Percentiles rank a stretch among this genome's conserved stretches.
Evolutionary conservation across 2,329 filamentous ascomycete species (phyloP).

Genomic region (Celoporthe dispersa): DNA sequence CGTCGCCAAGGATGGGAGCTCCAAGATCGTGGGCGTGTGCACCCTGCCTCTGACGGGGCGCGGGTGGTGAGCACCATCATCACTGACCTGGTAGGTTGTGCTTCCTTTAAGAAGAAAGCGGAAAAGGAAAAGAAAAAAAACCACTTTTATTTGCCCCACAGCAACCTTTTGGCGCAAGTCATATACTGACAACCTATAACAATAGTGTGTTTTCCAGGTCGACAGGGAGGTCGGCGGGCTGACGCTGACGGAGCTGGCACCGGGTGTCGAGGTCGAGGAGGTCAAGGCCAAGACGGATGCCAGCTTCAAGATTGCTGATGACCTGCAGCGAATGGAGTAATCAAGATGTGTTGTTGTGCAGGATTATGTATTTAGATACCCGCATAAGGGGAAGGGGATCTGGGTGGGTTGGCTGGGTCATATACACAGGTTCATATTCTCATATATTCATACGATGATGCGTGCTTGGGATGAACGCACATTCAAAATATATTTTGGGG

Average conservation of each 20-base stretch:
- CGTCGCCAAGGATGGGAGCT: constrained; percentile 68
- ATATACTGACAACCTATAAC: neutral
- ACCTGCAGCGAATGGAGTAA: constrained; percentile 54
- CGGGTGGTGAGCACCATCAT: constrained; percentile 73
- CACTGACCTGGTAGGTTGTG: constrained; percentile 70
- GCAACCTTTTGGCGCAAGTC: too few relatives aligned
- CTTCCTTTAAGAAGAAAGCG: too few relatives aligned
- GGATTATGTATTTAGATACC: neutral
- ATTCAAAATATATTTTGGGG: too few relatives aligned
- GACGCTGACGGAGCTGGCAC: constrained; percentile 72
- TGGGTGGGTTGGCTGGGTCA: neutral
- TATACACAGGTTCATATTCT: neutral
- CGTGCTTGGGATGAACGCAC: too few relatives aligned
- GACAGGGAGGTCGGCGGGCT: constrained; percentile 64
- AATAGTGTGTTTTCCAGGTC: constrained; percentile 71
- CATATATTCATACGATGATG: too few relatives aligned
- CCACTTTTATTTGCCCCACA: too few relatives aligned
- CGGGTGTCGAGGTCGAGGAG: constrained; percentile 70
- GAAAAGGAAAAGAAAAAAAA: too few relatives aligned
- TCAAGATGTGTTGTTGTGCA: neutral
- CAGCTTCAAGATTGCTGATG: constrained; percentile 64
- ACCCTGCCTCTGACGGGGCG: constrained; percentile 66
- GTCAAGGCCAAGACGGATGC: constrained; percentile 73
- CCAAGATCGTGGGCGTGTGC: constrained; percentile 70
- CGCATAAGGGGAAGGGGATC: neutral